Evolutionary conservation across 2,329 filamentous ascomycete genomes (phyloP).

Genomic region (Sporothrix protearum): DNA sequence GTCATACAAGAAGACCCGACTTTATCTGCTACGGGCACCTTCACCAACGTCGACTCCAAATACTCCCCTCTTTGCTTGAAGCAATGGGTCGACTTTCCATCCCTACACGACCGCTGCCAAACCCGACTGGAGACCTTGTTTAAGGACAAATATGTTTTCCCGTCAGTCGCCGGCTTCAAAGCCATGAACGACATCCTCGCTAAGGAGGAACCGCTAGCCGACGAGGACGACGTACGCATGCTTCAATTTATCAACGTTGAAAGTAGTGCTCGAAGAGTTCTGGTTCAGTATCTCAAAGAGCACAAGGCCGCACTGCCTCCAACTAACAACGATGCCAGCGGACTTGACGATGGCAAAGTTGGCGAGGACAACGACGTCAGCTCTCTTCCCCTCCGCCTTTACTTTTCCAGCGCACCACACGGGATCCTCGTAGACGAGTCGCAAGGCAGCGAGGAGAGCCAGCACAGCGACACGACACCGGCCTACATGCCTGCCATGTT

Average conservation of each 20-base stretch:
- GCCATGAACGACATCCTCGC: background rate
- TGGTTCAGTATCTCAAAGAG: background rate
- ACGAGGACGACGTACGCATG: slow-evolving; percentile 6
- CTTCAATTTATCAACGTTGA: slow-evolving; percentile 13
- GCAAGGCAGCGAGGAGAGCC: background rate
- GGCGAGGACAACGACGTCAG: background rate
- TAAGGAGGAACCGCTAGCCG: background rate
- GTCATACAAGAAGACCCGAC: background rate
- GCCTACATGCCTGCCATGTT: slow-evolving; percentile 15
- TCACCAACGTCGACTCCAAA: slow-evolving; percentile 15
- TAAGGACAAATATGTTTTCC: background rate
- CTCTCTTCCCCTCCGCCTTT: background rate
- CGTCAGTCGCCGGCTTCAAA: background rate
- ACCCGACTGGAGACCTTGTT: background rate
- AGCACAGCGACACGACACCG: background rate
- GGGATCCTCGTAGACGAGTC: background rate
- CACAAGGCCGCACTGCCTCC: background rate
- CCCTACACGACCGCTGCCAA: slow-evolving; percentile 9
- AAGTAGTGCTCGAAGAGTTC: background rate
- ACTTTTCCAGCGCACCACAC: background rate
- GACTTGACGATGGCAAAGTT: background rate
- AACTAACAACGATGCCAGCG: background rate
- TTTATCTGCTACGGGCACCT: background rate
- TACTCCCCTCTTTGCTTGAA: slow-evolving; percentile 13
- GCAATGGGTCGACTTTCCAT: slow-evolving; percentile 10